Base-by-base conservation (phyloP, 2,329 filamentous ascomycete species). In the Nectriaceae sp. region DNA sequence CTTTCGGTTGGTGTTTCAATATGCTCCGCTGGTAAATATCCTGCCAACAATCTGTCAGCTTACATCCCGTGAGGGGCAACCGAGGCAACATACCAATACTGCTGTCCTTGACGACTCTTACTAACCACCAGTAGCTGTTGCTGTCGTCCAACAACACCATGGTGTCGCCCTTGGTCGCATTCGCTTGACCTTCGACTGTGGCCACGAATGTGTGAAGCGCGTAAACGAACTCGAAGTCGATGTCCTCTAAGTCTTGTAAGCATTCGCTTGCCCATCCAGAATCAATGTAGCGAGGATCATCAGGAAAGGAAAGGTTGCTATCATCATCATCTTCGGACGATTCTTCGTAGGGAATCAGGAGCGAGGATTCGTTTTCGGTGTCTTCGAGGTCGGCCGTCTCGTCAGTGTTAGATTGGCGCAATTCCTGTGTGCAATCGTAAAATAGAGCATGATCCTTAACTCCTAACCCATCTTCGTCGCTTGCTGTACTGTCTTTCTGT, bases 91-190 rank as follows among this genome's bases (percentile, higher is more conserved):
- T 69, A 85, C 80, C 83, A 70, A 99, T 99, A 67, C 91, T 97
- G 69, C 89, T 95, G 71, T 99, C 94, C 70, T 97, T 97, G 44
- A 97, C 92, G 39, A 99, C 89, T 56, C 93, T 83, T 13, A 99
- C 94, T 52, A 99, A 82, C 94, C 94, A 99, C 94, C 94, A 99
- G 70, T 99, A 99, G 73, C 92, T 97, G 74, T 99, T 99, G 74
- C 91, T 97, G 64, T 99, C 94, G 65, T 99, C 94, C 19, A 99
- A 82, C 55, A 99, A 78, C 45, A 97, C 93, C 94, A 99, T 99
- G 13, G 93, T 97, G 66, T 99, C 94, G 43, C 94, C 94, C 73
- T 99, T 99, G 26, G 90, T 95, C 50, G 94, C 94, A 75, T 97
- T 99, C 54, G 94, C 94, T 72, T 99, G 94, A 21, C 94, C 94